These are phyloP conservation scores for Dichotomopilus funicola DNA, from an alignment of 2,329 filamentous ascomycete genomes.

Conservation along the genomic window DNA sequence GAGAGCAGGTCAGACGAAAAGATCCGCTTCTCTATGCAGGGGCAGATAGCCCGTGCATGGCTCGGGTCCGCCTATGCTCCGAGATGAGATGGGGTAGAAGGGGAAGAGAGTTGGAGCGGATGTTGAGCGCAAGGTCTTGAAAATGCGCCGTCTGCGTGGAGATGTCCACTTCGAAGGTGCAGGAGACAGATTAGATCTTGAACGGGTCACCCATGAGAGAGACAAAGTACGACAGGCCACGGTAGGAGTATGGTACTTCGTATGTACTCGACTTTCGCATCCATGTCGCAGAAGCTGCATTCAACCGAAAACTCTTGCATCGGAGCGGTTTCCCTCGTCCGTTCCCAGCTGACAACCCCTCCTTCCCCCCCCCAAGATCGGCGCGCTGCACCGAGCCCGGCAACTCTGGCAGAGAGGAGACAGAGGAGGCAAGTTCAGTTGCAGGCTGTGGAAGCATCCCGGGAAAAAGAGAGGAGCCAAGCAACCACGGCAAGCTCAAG, in stretches of 20 bases:
- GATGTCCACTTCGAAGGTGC: too few relatives aligned
- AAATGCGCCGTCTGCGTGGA: too few relatives aligned
- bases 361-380: conserved; percentile 10
- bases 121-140: too few relatives aligned
- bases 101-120: background rate
- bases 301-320: conserved; percentile 19
- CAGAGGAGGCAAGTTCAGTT: background rate
- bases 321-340: conserved; percentile 6
- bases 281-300: conserved; percentile 18
- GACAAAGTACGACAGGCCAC: background rate
- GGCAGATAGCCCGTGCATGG: background rate
- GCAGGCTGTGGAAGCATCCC: conserved; percentile 11
- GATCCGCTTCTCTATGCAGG: conserved; percentile 12
- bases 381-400: conserved; percentile 3
- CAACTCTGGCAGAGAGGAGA: background rate
- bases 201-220: background rate
- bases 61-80: background rate
- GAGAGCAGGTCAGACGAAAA: conserved; percentile 3
- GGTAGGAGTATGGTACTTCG: background rate
- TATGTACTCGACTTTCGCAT: too few relatives aligned
- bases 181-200: too few relatives aligned
- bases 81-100: background rate
- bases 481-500: background rate
- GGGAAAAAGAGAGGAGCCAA: background rate
- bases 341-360: background rate